These are phyloP conservation scores for Trichoderma sp. DNA, from an alignment of 2,329 filamentous ascomycete genomes.

Conservation along the genomic window DNA sequence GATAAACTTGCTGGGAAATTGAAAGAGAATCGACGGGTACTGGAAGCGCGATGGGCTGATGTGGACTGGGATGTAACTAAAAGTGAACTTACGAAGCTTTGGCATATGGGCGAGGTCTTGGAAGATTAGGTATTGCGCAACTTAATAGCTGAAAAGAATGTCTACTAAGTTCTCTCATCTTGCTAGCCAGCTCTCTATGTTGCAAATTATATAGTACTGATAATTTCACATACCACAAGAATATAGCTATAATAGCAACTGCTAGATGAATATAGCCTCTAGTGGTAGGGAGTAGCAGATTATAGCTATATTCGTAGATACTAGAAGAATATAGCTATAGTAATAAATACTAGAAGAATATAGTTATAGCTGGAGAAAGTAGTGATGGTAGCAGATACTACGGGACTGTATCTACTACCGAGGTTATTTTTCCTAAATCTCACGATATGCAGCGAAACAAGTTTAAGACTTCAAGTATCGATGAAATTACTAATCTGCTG, in stretches of 20 bases:
- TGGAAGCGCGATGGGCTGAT: not conserved
- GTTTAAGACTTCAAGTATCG: not conserved
- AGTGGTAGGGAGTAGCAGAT: not conserved
- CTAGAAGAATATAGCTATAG: not conserved
- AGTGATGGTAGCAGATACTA: not conserved
- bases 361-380: not conserved
- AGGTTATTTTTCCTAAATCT: not conserved
- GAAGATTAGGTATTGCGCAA: not conserved
- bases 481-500: not conserved
- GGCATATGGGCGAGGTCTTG: not conserved
- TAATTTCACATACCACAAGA: not conserved
- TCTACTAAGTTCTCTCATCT: accelerated
- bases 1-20: not conserved
- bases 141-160: not conserved
- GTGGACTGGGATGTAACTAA: not conserved
- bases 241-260: not conserved
- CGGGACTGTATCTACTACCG: not conserved
- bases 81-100: not conserved
- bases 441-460: not conserved
- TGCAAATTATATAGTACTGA: accelerated
- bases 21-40: not conserved
- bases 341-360: not conserved
- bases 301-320: not conserved
- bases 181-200: not conserved
- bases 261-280: not conserved